Percentiles rank a stretch among this genome's conserved stretches.
These are phyloP conservation scores for Alternaria ventricosa DNA, from an alignment of 2,329 filamentous ascomycete species.

Conservation along the genomic window DNA sequence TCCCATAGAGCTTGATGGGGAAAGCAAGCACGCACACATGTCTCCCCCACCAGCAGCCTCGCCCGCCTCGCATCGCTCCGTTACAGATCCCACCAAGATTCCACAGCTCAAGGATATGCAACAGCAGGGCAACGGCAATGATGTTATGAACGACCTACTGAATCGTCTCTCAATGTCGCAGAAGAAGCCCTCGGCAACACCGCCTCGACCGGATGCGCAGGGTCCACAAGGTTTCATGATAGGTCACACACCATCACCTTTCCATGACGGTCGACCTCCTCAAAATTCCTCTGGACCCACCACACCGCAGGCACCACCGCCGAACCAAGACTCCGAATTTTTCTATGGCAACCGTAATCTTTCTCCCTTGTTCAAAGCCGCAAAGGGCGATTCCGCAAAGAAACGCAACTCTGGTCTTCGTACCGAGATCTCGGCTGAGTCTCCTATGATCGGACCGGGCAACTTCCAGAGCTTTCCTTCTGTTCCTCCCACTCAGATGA, in stretches of 20 bases:
- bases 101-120: constrained; percentile 29
- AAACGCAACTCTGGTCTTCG: constrained; percentile 53
- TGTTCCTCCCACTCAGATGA: constrained; percentile 19
- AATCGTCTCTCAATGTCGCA: constrained; percentile 47
- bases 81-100: constrained; percentile 40
- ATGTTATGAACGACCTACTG: constrained; percentile 55
- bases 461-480: constrained; percentile 34
- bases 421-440: constrained; percentile 50
- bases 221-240: constrained; percentile 29
- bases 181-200: constrained; percentile 34
- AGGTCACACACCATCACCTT: constrained; percentile 50
- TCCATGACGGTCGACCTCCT: constrained; percentile 41
- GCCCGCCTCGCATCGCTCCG: constrained; percentile 33
- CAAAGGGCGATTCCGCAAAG: constrained; percentile 50
- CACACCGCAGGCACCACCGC: constrained; percentile 40
- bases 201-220: constrained; percentile 30
- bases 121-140: constrained; percentile 52
- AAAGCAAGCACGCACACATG: constrained; percentile 22
- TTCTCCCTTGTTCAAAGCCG: constrained; percentile 57
- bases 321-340: constrained; percentile 37
- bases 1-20: constrained; percentile 68
- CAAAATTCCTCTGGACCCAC: constrained; percentile 43
- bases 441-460: constrained; percentile 32
- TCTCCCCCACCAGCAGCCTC: constrained; percentile 34
- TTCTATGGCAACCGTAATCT: constrained; percentile 56